Percentiles rank a stretch among this genome's conserved stretches.
These are phyloP conservation scores for Chrysoporthe deuterocubensis DNA, from an alignment of 2,329 filamentous ascomycete genomes.

Conservation along the genomic window DNA sequence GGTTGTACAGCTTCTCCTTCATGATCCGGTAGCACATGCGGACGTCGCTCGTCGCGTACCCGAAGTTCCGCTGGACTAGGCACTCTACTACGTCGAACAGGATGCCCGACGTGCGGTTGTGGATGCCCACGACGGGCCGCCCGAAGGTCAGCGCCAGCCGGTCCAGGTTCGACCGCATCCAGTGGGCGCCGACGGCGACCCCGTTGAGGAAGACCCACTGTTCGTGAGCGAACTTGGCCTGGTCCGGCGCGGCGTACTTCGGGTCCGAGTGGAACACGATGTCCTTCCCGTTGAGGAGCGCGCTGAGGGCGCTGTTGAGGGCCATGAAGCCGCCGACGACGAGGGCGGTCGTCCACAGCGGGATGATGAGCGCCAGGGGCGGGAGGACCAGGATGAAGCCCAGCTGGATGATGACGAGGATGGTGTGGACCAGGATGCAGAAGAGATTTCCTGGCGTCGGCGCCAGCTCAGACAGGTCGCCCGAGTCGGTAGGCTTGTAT, in stretches of 20 bases:
- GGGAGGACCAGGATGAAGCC: constrained; percentile 60
- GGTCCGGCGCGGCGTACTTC: constrained; percentile 55
- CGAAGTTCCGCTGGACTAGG: constrained; percentile 74
- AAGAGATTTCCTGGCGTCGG: constrained; percentile 60
- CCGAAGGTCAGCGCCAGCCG: constrained; percentile 73
- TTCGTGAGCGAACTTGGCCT: constrained; percentile 55
- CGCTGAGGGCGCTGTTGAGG: constrained; percentile 56
- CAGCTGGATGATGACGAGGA: constrained; percentile 64
- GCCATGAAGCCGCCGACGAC: constrained; percentile 49
- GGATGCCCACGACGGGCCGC: constrained; percentile 71
- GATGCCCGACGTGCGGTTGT: constrained; percentile 75
- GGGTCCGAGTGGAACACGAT: constrained; percentile 56
- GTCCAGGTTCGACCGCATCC: constrained; percentile 73
- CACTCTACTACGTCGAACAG: constrained; percentile 80
- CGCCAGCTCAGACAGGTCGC: constrained; percentile 66
- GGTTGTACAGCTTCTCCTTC: constrained; percentile 66
- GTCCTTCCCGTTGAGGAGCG: constrained; percentile 55
- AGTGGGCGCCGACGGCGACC: constrained; percentile 65
- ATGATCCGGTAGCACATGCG: constrained; percentile 64
- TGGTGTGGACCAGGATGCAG: constrained; percentile 59
- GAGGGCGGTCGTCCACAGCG: constrained; percentile 51
- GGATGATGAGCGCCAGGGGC: constrained; percentile 53
- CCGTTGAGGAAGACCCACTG: constrained; percentile 84
- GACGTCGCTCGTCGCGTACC: constrained; percentile 72
- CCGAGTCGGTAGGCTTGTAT: constrained; percentile 54